Conservation (phyloP, 2,329 filamentous ascomycete species). For the Verticillium tricorpus region DNA sequence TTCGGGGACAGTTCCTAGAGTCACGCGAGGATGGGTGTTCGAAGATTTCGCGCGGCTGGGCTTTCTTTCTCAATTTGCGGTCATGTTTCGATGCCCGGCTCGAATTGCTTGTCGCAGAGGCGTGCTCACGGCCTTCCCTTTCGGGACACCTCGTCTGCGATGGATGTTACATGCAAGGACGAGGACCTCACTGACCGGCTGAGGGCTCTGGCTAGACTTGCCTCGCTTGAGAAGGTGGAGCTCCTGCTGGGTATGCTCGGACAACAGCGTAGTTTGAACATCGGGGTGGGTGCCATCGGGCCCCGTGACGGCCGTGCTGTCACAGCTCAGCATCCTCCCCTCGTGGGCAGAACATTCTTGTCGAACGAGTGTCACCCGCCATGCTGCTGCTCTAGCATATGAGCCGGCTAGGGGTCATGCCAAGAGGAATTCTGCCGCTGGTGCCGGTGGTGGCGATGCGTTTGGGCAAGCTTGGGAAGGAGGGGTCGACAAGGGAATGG, state of each 20-base stretch:
- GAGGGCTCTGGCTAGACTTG: neutral
- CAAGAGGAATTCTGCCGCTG: slow-evolving; percentile 4
- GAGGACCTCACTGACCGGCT: neutral
- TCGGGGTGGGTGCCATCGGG: neutral
- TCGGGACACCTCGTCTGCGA: neutral
- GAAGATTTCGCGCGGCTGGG: neutral
- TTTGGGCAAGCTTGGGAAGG: neutral
- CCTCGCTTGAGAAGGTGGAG: neutral
- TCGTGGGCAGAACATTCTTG: slow-evolving; percentile 5
- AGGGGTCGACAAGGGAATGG: neutral
- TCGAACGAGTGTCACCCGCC: neutral
- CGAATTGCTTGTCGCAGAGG: neutral
- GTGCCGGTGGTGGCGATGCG: neutral
- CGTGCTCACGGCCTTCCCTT: neutral
- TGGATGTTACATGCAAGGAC: neutral
- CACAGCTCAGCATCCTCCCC: slow-evolving; percentile 3
- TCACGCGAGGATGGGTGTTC: neutral
- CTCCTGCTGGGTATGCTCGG: neutral
- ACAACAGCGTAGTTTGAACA: neutral
- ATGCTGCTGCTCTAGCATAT: slow-evolving; percentile 7
- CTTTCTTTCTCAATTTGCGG: neutral
- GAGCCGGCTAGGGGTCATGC: neutral
- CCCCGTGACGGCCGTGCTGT: neutral
- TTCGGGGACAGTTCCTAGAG: neutral
- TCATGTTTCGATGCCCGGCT: neutral